Evolutionary conservation across 257 asterid genomes (phyloP).

Genomic region (Catharanthus roseus): DNA sequence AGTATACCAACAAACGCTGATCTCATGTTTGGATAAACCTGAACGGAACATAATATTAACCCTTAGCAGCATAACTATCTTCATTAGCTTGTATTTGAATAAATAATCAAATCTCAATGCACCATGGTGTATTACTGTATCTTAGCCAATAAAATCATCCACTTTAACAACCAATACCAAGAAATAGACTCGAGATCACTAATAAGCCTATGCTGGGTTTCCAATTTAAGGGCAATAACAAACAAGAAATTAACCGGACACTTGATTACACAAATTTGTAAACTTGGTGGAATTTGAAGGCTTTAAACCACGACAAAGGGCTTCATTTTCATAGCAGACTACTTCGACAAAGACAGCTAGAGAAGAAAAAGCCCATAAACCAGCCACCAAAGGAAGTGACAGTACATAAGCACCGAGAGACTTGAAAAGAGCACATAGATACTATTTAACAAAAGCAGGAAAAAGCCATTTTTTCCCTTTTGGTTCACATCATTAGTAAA

Average conservation of each 20-base stretch:
- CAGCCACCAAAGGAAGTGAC: background rate
- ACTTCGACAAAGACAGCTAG: no score
- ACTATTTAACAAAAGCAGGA: background rate
- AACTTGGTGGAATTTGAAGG: background rate
- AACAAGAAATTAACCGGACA: background rate
- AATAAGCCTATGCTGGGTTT: background rate
- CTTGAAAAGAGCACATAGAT: background rate
- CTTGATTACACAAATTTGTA: background rate
- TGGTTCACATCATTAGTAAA: background rate
- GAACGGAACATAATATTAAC: slow-evolving; percentile 13
- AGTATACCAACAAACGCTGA: slow-evolving; percentile 60
- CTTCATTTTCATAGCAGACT: no score
- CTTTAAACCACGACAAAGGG: no score
- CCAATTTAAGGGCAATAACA: background rate
- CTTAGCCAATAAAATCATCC: background rate
- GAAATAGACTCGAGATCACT: background rate
- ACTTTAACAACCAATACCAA: background rate
- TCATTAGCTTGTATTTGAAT: slow-evolving; percentile 1
- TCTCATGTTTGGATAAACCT: slow-evolving; percentile 90
- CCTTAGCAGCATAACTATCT: slow-evolving; percentile 18
- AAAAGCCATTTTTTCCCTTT: background rate
- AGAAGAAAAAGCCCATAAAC: background rate
- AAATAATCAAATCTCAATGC: background rate
- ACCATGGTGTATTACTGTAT: background rate
- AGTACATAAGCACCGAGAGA: background rate